phyloP scores from a whole-genome alignment of 371 early-diverging fungal genomes.

The Basidiobolus meristosporus region DNA sequence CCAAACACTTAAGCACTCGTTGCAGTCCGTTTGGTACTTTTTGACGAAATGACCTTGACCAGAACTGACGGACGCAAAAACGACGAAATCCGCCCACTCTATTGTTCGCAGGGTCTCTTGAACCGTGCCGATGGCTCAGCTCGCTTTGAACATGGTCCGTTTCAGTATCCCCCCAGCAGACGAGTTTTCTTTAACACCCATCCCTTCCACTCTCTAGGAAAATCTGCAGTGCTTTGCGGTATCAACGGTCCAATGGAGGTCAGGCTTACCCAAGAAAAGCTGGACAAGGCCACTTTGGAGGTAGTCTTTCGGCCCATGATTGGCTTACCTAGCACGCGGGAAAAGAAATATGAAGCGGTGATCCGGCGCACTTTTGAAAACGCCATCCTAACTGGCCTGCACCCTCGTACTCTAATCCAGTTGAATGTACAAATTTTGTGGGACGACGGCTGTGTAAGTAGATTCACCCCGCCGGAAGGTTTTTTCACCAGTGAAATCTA shows the following conservation, averaged over 20 bases:
- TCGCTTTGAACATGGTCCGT: slow-evolving; percentile 46
- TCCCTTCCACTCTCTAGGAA: slow-evolving; percentile 16
- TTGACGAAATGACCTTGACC: too few species aligned
- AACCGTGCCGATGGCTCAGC: slow-evolving; percentile 70
- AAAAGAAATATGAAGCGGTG: background rate
- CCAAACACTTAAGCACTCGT: too few species aligned
- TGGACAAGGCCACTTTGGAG: slow-evolving; percentile 71
- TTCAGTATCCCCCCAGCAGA: background rate
- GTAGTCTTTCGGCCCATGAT: slow-evolving; percentile 52
- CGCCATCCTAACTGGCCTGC: background rate
- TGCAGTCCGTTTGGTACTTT: too few species aligned
- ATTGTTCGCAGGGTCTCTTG: slow-evolving; percentile 36
- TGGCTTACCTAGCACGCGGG: slow-evolving; percentile 25
- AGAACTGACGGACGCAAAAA: slow-evolving; percentile 1
- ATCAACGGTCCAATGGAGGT: slow-evolving; percentile 81
- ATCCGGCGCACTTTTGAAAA: background rate
- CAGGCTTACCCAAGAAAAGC: slow-evolving; percentile 59
- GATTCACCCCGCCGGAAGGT: background rate
- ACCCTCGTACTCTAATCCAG: slow-evolving; percentile 2
- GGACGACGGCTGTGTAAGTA: slow-evolving; percentile 1
- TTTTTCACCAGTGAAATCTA: slow-evolving; percentile 3
- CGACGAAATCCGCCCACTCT: slow-evolving; percentile 26
- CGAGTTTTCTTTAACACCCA: background rate
- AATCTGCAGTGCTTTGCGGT: slow-evolving; percentile 56
- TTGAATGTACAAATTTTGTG: background rate